Percentiles rank a stretch among this genome's conserved stretches.
Evolutionary conservation across 176 grass and related monocot genomes (phyloP).

Genomic region (Alloteropsis semialata): DNA sequence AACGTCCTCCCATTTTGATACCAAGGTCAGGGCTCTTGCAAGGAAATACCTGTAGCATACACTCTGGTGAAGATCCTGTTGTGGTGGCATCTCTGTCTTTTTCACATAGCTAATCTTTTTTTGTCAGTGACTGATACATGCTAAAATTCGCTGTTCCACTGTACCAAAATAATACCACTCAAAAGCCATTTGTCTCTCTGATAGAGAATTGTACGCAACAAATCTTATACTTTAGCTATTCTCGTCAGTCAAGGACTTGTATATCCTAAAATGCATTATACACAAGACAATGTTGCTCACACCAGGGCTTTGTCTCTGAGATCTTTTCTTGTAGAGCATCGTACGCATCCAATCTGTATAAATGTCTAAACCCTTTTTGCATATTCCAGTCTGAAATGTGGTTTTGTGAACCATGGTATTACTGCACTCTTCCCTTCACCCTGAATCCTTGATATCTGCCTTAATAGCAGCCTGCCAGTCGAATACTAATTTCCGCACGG

Average conservation of each 20-base stretch:
- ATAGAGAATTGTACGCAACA: not conserved
- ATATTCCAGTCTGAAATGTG: no score
- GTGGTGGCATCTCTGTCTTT: not conserved
- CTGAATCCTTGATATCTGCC: no score
- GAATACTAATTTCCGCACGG: not conserved
- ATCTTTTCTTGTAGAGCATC: not conserved
- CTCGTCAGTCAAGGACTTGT: not conserved
- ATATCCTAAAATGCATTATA: not conserved
- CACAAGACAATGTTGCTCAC: not conserved
- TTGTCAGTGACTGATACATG: not conserved
- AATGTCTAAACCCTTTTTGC: not conserved
- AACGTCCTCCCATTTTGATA: constrained; percentile 73
- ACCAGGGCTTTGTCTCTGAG: not conserved
- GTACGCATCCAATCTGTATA: not conserved
- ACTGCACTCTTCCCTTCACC: no score
- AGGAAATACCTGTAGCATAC: constrained; percentile 66
- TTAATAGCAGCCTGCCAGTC: not conserved
- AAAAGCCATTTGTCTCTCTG: not conserved
- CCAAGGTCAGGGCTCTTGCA: constrained; percentile 75
- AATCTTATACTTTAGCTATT: not conserved
- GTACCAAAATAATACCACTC: not conserved
- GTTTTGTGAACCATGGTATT: not conserved
- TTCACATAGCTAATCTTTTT: not conserved
- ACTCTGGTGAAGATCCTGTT: not conserved
- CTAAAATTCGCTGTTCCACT: not conserved